These are phyloP conservation scores for Taphrina betulina DNA, from an alignment of 1,139 yeast genomes.

Conservation along the genomic window DNA sequence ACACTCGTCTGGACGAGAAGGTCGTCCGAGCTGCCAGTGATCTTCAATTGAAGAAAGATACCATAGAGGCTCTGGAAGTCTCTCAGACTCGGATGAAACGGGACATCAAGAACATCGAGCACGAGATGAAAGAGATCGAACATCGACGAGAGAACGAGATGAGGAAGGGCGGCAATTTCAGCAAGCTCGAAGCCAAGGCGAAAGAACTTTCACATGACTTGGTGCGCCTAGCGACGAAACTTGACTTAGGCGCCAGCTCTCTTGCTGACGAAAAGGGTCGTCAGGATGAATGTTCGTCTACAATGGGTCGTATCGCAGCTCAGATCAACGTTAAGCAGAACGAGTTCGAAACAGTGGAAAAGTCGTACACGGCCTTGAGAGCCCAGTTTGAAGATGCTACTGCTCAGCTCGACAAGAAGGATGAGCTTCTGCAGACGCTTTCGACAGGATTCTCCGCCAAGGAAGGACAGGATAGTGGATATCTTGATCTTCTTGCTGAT, in stretches of 20 bases:
- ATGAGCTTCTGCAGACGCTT: conserved; percentile 76
- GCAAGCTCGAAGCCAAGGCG: conserved; percentile 61
- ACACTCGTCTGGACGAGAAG: conserved; percentile 47
- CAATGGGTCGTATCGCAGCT: conserved; percentile 39
- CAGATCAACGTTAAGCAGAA: conserved; percentile 38
- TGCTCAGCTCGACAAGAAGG: conserved; percentile 59
- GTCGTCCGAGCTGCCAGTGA: conserved; percentile 46
- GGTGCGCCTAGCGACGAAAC: conserved; percentile 65
- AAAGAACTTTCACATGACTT: conserved; percentile 61
- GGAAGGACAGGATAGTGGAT: conserved; percentile 80
- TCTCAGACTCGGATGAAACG: conserved; percentile 50
- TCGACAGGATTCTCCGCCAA: conserved; percentile 88
- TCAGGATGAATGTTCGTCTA: conserved; percentile 35
- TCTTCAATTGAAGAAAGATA: conserved; percentile 30
- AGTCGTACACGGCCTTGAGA: conserved; percentile 51
- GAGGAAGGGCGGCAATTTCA: conserved; percentile 61
- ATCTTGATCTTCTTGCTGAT: conserved; percentile 61
- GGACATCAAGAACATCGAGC: conserved; percentile 61
- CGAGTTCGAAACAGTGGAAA: conserved; percentile 41
- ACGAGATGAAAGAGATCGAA: conserved; percentile 61
- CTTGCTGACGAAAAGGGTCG: conserved; percentile 52
- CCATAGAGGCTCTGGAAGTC: conserved; percentile 37
- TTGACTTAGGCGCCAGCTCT: conserved; percentile 59
- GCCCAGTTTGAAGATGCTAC: conserved; percentile 51
- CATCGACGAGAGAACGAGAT: conserved; percentile 59